phyloP scores from a whole-genome alignment of 2,329 filamentous ascomycete species.

The Mariannaea elegans region DNA sequence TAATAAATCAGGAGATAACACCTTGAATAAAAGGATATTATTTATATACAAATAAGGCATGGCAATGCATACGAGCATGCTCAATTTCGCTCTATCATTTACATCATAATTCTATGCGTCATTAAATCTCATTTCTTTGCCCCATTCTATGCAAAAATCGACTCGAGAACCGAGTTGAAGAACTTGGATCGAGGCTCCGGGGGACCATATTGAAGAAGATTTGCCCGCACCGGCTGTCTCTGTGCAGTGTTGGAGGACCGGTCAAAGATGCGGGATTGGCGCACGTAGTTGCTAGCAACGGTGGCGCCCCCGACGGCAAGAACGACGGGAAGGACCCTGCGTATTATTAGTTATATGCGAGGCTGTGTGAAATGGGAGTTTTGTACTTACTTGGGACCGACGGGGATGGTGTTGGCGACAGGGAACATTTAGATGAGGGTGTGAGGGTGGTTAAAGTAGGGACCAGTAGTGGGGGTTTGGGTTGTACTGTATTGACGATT shows the following conservation, averaged over 20 bases:
- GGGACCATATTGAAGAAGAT: not conserved
- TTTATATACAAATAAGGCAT: too few relatives aligned
- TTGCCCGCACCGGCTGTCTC: constrained; percentile 10
- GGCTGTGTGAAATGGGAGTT: not conserved
- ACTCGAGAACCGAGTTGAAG: constrained; percentile 32
- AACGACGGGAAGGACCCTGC: constrained; percentile 33
- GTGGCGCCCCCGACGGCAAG: constrained; percentile 35
- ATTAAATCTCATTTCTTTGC: too few relatives aligned
- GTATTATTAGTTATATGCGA: not conserved
- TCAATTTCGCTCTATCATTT: too few relatives aligned
- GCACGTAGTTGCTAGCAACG: constrained; percentile 24
- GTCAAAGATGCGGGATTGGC: constrained; percentile 7
- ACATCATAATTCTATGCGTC: too few relatives aligned
- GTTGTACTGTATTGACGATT: too few relatives aligned
- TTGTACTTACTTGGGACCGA: constrained; percentile 31
- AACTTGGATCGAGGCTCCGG: constrained; percentile 25
- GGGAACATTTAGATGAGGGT: constrained; percentile 32
- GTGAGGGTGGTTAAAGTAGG: not conserved
- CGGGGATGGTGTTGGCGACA: constrained; percentile 11
- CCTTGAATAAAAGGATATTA: too few relatives aligned
- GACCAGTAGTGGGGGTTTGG: not conserved
- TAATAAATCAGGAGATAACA: too few relatives aligned
- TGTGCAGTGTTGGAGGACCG: constrained; percentile 19
- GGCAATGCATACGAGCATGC: too few relatives aligned
- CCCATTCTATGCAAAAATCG: constrained; percentile 30